A percentile compares a stretch with the other conserved stretches of the same genome.
Conservation (phyloP, 768 basidiomycete genomes). For the Sutorius australiensis region DNA sequence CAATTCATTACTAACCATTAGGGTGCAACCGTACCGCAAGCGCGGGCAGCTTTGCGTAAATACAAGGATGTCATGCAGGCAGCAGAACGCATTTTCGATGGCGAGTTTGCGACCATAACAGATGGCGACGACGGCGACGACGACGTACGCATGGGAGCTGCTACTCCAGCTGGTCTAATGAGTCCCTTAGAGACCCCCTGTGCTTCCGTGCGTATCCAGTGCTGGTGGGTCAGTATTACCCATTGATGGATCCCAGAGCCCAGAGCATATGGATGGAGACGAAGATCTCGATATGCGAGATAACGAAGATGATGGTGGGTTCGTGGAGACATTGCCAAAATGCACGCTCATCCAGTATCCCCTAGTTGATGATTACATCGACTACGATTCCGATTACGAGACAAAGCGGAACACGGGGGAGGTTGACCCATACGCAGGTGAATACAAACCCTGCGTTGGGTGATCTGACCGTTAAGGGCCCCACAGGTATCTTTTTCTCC, state of each 20-base stretch:
- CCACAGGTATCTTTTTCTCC: constrained; percentile 85
- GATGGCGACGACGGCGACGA: constrained; percentile 47
- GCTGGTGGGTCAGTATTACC: neutral
- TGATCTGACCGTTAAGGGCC: constrained; percentile 6
- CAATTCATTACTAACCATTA: constrained; percentile 27
- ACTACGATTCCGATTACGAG: constrained; percentile 83
- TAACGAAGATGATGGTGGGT: constrained; percentile 51
- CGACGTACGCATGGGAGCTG: constrained; percentile 45
- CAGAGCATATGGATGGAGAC: constrained; percentile 52
- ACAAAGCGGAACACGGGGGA: constrained; percentile 44
- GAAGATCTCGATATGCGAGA: constrained; percentile 46
- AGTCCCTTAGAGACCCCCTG: constrained; percentile 29
- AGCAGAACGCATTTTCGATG: constrained; percentile 81
- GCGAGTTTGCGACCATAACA: constrained; percentile 74
- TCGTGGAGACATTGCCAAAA: neutral
- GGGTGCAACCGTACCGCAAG: constrained; percentile 83
- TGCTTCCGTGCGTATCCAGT: constrained; percentile 18
- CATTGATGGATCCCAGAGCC: constrained; percentile 42
- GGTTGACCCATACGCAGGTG: constrained; percentile 89
- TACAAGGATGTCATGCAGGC: constrained; percentile 91
- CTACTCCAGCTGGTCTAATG: constrained; percentile 20
- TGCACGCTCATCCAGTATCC: constrained; percentile 9
- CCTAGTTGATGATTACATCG: constrained; percentile 57
- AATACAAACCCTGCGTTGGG: constrained; percentile 7
- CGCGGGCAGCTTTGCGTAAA: constrained; percentile 74